Conservation (phyloP, 2,329 filamentous ascomycete genomes). For the Cryphonectria radicalis region DNA sequence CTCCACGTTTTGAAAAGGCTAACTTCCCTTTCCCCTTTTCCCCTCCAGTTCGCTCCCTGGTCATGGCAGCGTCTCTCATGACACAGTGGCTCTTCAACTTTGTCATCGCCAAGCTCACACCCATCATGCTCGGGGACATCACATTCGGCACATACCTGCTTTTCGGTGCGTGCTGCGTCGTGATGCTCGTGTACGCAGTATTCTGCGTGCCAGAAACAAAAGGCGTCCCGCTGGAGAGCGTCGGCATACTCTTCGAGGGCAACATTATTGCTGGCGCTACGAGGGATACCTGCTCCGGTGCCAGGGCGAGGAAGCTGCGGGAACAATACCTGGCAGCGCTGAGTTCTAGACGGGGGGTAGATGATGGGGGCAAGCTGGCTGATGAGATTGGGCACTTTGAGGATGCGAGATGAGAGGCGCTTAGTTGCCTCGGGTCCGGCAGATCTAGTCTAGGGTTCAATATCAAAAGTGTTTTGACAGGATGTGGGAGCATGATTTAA, state of each 20-base stretch:
- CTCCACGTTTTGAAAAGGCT: background rate
- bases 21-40: background rate
- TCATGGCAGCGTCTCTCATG: conserved; percentile 33
- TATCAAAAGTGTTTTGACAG: background rate
- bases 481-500: too few species aligned
- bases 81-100: conserved; percentile 45
- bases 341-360: background rate
- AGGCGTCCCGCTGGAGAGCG: conserved; percentile 50
- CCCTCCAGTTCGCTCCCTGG: conserved; percentile 31
- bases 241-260: conserved; percentile 26
- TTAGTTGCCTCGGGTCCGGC: background rate
- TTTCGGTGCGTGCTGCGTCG: conserved; percentile 52
- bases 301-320: conserved; percentile 21
- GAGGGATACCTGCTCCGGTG: conserved; percentile 24
- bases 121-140: conserved; percentile 47
- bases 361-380: conserved; percentile 18
- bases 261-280: conserved; percentile 28
- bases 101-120: conserved; percentile 45
- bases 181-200: conserved; percentile 51
- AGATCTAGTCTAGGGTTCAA: background rate
- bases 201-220: conserved; percentile 59
- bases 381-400: conserved; percentile 19
- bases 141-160: conserved; percentile 58
- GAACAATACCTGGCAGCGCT: conserved; percentile 10
- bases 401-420: background rate